These are phyloP conservation scores for Penicillium sp. DNA, from an alignment of 2,329 filamentous ascomycete genomes.

Conservation along the genomic window DNA sequence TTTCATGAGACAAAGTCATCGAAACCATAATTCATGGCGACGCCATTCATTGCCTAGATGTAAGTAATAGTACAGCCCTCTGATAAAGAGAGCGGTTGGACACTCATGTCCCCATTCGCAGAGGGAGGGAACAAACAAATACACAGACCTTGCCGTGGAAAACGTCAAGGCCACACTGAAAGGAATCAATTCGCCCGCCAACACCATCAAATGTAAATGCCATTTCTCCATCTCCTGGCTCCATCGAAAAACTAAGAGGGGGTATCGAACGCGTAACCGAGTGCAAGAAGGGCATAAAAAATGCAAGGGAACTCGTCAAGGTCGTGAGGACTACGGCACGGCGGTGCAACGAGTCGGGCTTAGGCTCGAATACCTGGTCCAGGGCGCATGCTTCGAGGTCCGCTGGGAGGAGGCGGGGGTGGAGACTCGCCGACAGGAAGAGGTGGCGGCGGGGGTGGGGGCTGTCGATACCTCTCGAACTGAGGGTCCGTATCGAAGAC, in stretches of 20 bases:
- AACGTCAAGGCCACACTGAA: background rate
- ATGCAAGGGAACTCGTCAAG: conserved; percentile 6
- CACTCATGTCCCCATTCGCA: background rate
- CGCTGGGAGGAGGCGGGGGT: conserved; percentile 29
- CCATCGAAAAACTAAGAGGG: conserved; percentile 8
- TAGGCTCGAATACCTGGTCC: conserved; percentile 18
- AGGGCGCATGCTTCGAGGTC: conserved; percentile 18
- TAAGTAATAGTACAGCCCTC: background rate
- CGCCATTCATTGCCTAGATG: conserved; percentile 1
- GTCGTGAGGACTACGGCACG: conserved; percentile 1
- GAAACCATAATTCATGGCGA: background rate
- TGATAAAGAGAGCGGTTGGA: background rate
- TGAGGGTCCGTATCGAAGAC: conserved; percentile 52
- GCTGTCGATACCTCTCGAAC: conserved; percentile 39
- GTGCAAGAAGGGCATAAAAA: background rate
- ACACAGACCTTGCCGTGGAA: background rate
- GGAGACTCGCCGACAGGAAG: conserved; percentile 15
- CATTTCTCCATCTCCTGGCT: conserved; percentile 1
- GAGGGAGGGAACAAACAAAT: background rate
- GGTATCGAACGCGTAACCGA: conserved; percentile 12
- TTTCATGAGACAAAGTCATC: background rate
- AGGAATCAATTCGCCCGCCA: background rate
- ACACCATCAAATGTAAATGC: conserved; percentile 1
- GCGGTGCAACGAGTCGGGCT: background rate
- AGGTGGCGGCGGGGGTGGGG: conserved; percentile 26